phyloP scores from a whole-genome alignment of 2,329 filamentous ascomycete species.

The Diaporthe nobilis region DNA sequence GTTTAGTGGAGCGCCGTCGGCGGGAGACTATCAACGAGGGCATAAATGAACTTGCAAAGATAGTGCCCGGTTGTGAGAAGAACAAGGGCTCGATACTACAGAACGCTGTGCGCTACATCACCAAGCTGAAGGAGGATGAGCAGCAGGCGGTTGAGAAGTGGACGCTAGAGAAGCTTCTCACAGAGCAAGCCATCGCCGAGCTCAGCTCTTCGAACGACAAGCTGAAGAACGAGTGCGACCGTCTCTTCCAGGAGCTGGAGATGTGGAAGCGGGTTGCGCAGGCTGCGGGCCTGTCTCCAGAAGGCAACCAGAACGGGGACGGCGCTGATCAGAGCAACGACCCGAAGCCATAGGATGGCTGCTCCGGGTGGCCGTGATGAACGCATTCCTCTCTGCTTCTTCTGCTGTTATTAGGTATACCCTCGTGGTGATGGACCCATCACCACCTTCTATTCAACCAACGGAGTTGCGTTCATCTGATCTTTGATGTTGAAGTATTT shows the following conservation, averaged over 20 bases:
- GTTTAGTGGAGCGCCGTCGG: constrained; percentile 89
- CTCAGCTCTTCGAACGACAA: constrained; percentile 90
- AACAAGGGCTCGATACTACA: constrained; percentile 98
- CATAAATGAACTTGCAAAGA: constrained; percentile 97
- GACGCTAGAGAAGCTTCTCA: constrained; percentile 91
- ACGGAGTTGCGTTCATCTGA: constrained; percentile 33
- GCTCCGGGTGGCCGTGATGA: constrained; percentile 37
- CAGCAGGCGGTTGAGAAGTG: constrained; percentile 94
- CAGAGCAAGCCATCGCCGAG: constrained; percentile 90
- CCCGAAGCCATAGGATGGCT: constrained; percentile 43
- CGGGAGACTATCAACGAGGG: constrained; percentile 99
- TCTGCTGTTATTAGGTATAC: constrained; percentile 36
- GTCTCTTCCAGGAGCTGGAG: constrained; percentile 82
- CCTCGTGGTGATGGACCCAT: constrained; percentile 21
- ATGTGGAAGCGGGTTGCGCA: constrained; percentile 82
- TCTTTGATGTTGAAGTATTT: neutral
- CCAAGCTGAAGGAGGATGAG: constrained; percentile 94
- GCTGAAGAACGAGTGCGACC: constrained; percentile 83
- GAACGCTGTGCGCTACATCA: constrained; percentile 94
- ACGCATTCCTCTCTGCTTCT: constrained; percentile 36
- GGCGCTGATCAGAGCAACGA: constrained; percentile 53
- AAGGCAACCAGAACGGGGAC: constrained; percentile 51
- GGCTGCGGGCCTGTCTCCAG: constrained; percentile 65
- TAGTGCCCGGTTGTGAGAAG: constrained; percentile 97
- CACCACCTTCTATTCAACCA: constrained; percentile 33